Evolutionary conservation across 495 filamentous ascomycete species (phyloP).

Genomic region (Bacidia rubella): DNA sequence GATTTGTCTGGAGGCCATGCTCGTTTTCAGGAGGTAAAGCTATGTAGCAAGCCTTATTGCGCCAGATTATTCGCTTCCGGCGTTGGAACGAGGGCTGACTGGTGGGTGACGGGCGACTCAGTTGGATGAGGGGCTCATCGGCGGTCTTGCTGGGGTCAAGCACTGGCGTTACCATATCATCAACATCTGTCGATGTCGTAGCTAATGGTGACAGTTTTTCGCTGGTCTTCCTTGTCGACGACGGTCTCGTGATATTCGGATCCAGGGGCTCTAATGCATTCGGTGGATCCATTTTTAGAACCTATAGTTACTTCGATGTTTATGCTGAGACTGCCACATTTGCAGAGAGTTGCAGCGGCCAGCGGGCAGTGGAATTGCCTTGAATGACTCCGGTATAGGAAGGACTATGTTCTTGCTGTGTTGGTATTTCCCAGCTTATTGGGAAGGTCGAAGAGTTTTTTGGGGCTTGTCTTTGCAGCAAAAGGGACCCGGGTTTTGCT

Average conservation of each 20-base stretch:
- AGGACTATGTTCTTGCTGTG: too few species aligned
- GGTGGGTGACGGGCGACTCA: slow-evolving; percentile 21
- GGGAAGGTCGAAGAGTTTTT: too few species aligned
- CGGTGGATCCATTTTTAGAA: slow-evolving; percentile 3
- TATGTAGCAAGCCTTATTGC: slow-evolving; percentile 60
- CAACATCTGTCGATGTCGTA: not conserved
- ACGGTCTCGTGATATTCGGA: slow-evolving; percentile 8
- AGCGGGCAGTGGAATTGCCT: too few species aligned
- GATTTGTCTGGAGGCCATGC: slow-evolving; percentile 12
- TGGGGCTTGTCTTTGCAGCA: too few species aligned
- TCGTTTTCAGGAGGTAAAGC: slow-evolving; percentile 56
- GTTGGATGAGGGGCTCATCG: not conserved
- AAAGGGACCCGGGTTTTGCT: too few species aligned
- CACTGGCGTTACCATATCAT: not conserved
- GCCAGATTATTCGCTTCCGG: slow-evolving; percentile 43
- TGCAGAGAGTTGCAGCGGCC: too few species aligned
- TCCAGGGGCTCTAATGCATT: slow-evolving; percentile 10
- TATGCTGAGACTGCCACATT: too few species aligned
- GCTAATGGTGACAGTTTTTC: slow-evolving; percentile 35
- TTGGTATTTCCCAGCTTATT: too few species aligned
- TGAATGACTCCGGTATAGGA: too few species aligned
- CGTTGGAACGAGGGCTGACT: slow-evolving; percentile 20
- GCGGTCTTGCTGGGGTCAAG: too few species aligned
- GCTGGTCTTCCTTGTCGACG: not conserved
- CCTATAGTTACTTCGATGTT: not conserved